Conservation (phyloP, 2,329 filamentous ascomycete species). For the Colletotrichum sansevieriae region DNA sequence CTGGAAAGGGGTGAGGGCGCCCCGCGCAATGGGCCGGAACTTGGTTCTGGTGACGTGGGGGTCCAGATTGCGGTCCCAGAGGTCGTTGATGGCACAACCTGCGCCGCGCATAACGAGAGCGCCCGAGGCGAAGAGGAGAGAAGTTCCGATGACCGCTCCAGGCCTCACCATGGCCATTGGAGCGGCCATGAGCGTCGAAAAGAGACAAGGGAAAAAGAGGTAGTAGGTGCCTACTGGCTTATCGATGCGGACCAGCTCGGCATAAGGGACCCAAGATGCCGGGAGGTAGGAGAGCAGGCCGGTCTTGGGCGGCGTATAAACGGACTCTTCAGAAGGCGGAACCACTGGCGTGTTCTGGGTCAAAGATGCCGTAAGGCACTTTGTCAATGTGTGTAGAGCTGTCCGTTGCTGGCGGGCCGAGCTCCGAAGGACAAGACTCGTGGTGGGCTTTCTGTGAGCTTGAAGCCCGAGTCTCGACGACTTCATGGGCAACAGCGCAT, state of each 20-base stretch:
- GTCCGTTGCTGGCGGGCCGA: constrained; percentile 5
- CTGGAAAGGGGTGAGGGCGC: constrained; percentile 79
- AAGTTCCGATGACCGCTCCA: constrained; percentile 72
- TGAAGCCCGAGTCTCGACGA: constrained; percentile 8
- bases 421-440: not conserved
- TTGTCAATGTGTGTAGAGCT: constrained; percentile 37
- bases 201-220: constrained; percentile 87
- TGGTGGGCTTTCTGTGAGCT: constrained; percentile 17
- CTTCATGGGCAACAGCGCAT: not conserved
- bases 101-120: constrained; percentile 89
- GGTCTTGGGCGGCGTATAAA: constrained; percentile 78
- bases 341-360: constrained; percentile 38
- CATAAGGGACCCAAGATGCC: constrained; percentile 80
- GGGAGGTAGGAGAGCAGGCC: constrained; percentile 80
- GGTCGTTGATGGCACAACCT: constrained; percentile 90
- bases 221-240: constrained; percentile 88
- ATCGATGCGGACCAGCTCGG: constrained; percentile 83
- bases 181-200: constrained; percentile 85
- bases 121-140: constrained; percentile 79
- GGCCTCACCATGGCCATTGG: constrained; percentile 74
- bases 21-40: constrained; percentile 83
- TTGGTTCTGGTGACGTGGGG: constrained; percentile 82
- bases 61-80: constrained; percentile 91
- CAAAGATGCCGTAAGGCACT: constrained; percentile 21
- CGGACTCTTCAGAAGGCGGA: constrained; percentile 42